Base-by-base conservation (phyloP, 371 early-diverging fungal genomes). In the Mucor circinelloides region DNA sequence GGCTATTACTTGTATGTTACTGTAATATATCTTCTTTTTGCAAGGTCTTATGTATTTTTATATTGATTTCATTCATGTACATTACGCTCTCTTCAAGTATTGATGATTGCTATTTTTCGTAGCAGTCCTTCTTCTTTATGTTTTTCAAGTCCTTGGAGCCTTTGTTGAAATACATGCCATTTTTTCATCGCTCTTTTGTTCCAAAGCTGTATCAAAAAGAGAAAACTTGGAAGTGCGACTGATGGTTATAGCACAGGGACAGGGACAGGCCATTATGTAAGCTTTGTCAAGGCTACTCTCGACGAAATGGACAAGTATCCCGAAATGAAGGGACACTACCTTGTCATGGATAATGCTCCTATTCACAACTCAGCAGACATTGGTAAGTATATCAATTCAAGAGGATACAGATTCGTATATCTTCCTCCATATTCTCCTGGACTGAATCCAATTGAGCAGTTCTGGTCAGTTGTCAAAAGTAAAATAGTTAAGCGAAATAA, bases 261-360 rank as follows among this genome's bases (percentile, higher is more conserved):
- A 63, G 59, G 50, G 27, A 68, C 48, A 57, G 63, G 63, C 0
- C 50, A 68, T 62, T 62, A 68, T 48, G 1, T 68, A 34, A 68
- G 63, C 63, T 54, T 68, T 68, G 42, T 68, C 44, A 63, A 62
- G 50, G 63, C 63, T 0, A 66, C 52, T 40, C 52, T 66, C 25
- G 60, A 60, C 60, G 55, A 60, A 66, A 75, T 75, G 69, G 71
- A 74, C 60, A 69, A 69, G 57, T 61, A 71, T 66, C 67, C 69
- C 61, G 63, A 71, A 66, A 73, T 73, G 65, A 71, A 73, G 62
- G 66, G 67, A 40, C 55, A 70, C 54, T 68, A 73, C 52, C 73
- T 76, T 57, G 71, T 66, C 56, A 71, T 75, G 67, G 64, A 71
- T 65, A 66, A 70, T 63, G 63, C 58, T 31, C 12, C 36, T 46